phyloP scores from a whole-genome alignment of 352 stramenopile genomes.

The Pythium oligandrum region DNA sequence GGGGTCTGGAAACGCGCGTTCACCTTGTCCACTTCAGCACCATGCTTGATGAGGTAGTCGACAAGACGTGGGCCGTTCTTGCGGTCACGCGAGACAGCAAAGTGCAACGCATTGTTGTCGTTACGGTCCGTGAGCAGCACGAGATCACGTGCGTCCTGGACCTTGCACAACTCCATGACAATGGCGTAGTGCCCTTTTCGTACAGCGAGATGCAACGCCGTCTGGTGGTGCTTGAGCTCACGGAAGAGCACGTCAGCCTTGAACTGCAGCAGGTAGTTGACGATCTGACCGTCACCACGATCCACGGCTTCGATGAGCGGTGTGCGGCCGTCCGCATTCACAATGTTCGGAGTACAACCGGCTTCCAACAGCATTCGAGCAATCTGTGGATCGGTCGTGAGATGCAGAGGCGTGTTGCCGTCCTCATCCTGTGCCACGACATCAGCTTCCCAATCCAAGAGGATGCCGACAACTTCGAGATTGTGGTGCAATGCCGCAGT shows the following conservation, averaged over 20 bases:
- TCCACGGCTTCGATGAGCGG: slow-evolving; percentile 78
- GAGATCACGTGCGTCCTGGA: slow-evolving; percentile 51
- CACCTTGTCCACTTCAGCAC: slow-evolving; percentile 78
- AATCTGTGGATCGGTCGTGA: slow-evolving; percentile 75
- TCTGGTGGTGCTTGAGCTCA: slow-evolving; percentile 84
- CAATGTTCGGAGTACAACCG: slow-evolving; percentile 79
- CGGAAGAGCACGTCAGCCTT: slow-evolving; percentile 84
- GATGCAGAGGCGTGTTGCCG: slow-evolving; percentile 80
- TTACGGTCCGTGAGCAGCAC: slow-evolving; percentile 77
- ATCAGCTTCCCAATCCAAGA: slow-evolving; percentile 80
- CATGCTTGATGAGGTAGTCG: slow-evolving; percentile 82
- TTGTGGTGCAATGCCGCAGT: slow-evolving; percentile 80
- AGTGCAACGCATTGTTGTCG: slow-evolving; percentile 83
- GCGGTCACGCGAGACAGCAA: slow-evolving; percentile 74
- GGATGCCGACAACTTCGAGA: slow-evolving; percentile 72
- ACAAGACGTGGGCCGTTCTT: slow-evolving; percentile 80
- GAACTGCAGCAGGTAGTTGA: slow-evolving; percentile 76
- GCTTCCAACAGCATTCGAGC: slow-evolving; percentile 77
- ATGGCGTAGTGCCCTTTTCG: slow-evolving; percentile 84
- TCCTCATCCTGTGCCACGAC: slow-evolving; percentile 75
- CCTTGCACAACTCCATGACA: slow-evolving; percentile 83
- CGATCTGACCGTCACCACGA: slow-evolving; percentile 60
- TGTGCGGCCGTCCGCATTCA: slow-evolving; percentile 75
- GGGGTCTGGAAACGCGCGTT: slow-evolving; percentile 76
- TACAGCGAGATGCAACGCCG: slow-evolving; percentile 73